phyloP scores from a whole-genome alignment of 2,329 filamentous ascomycete species.

The Orbilia oligospora region DNA sequence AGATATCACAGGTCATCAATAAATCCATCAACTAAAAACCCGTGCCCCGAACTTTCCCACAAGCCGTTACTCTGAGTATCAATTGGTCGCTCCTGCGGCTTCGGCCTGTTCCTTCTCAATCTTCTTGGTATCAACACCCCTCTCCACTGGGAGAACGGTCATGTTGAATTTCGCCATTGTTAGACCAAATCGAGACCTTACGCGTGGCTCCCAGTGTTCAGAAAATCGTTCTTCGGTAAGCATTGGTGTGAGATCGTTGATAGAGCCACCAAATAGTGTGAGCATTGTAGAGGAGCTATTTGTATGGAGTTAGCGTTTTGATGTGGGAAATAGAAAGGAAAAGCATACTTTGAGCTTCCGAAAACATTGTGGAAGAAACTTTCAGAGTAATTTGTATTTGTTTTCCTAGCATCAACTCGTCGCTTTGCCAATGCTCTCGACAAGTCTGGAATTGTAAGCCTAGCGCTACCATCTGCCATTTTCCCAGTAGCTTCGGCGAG shows the following conservation, averaged over 20 bases:
- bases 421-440: constrained; percentile 64
- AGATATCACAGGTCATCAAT: constrained; percentile 5
- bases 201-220: constrained; percentile 68
- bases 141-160: constrained; percentile 67
- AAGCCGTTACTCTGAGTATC: not conserved
- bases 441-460: constrained; percentile 67
- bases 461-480: constrained; percentile 64
- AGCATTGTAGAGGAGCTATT: constrained; percentile 68
- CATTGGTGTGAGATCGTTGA: constrained; percentile 67
- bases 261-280: constrained; percentile 67
- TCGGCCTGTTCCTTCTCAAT: constrained; percentile 56
- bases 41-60: not conserved
- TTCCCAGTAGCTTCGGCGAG: constrained; percentile 66
- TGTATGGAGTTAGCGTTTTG: not conserved
- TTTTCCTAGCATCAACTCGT: constrained; percentile 66
- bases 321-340: not conserved
- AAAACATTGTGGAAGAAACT: constrained; percentile 67
- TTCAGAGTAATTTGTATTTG: constrained; percentile 66
- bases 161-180: constrained; percentile 68
- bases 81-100: constrained; percentile 17
- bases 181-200: constrained; percentile 66
- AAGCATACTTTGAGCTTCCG: constrained; percentile 67
- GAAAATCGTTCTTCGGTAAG: constrained; percentile 67
- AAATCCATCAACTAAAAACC: not conserved
- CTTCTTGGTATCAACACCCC: constrained; percentile 65